phyloP scores from a whole-genome alignment of 768 basidiomycete genomes.

The Hydnomerulius pinastri region DNA sequence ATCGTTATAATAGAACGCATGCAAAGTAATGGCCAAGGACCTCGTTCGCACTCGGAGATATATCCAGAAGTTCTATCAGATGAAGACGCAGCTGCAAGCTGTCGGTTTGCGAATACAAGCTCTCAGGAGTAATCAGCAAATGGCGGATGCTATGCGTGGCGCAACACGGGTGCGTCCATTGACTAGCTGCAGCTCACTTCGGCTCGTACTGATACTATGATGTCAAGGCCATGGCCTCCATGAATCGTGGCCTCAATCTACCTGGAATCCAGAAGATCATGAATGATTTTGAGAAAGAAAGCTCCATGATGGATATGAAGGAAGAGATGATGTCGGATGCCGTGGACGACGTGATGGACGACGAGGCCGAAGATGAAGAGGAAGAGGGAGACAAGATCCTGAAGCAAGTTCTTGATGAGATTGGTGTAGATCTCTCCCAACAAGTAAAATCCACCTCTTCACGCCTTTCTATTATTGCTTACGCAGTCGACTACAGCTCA shows the following conservation, averaged over 20 bases:
- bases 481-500: slow-evolving; percentile 53
- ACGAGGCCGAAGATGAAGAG: slow-evolving; percentile 90
- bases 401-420: slow-evolving; percentile 95
- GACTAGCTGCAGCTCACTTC: not conserved
- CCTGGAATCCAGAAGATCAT: slow-evolving; percentile 95
- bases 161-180: slow-evolving; percentile 80
- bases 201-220: slow-evolving; percentile 4
- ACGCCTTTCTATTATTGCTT: slow-evolving; percentile 9
- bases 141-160: slow-evolving; percentile 99
- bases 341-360: slow-evolving; percentile 96
- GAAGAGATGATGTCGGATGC: slow-evolving; percentile 99
- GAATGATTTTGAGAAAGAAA: slow-evolving; percentile 98
- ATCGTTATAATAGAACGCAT: slow-evolving; percentile 72
- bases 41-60: slow-evolving; percentile 95
- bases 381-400: slow-evolving; percentile 95
- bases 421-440: slow-evolving; percentile 89
- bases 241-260: slow-evolving; percentile 95
- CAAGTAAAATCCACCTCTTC: slow-evolving; percentile 47
- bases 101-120: slow-evolving; percentile 95
- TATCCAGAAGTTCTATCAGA: slow-evolving; percentile 97
- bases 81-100: slow-evolving; percentile 97
- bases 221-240: slow-evolving; percentile 90
- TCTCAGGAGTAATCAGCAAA: slow-evolving; percentile 94
- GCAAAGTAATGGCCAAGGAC: slow-evolving; percentile 99
- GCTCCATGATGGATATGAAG: slow-evolving; percentile 99